Evolutionary conservation across 2,329 filamentous ascomycete genomes (phyloP), one percentile per base, ranked within the genome.

Genomic region (Spiromastix sp.): DNA sequence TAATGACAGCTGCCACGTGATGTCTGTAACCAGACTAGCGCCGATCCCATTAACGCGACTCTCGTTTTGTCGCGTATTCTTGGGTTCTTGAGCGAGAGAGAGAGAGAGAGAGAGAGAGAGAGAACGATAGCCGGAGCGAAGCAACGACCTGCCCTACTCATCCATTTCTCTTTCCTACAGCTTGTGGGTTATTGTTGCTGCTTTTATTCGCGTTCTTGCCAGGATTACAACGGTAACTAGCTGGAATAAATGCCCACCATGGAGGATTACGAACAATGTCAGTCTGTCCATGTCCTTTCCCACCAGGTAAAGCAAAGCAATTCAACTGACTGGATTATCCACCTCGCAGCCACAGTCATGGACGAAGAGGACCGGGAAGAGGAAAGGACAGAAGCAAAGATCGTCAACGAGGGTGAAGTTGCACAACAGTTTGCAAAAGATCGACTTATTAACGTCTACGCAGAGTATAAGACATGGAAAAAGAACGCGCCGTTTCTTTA

Each of bases 391-490:
- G 78, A 84, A 54, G 81, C 93, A 62, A 86, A 93, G 63, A 71
- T 93, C 42, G 86, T 96, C 63, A 96, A 96, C 50, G 91, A 98
- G 68, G 83, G 81, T 81, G 66, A 24, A 11, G 27, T 19, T 12
- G n/a, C 20, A 29, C 10, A 34, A 27, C 11, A 15, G 16, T 21
- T 10, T 8, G 7, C 10, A 30, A 6, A 25, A 34, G 15, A 28
- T 28, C 27, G 16, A n/a, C 9, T 11, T 9, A 16, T 5, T 27
- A 10, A 9, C 11, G 27, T 32, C 31, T 30, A 15, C 22, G 26
- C 50, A 86, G 91, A 98, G 60, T 98, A 98, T 74, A 98, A 98
- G 62, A 95, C 89, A 47, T 98, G 91, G 91, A 98, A 98, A 72
- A 98, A 98, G 71, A 98, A 98, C 64, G 85, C 84, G 46, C 87